Evolutionary conservation across 148 eudicot species (phyloP).

Genomic region (Chenopodium quinoa): DNA sequence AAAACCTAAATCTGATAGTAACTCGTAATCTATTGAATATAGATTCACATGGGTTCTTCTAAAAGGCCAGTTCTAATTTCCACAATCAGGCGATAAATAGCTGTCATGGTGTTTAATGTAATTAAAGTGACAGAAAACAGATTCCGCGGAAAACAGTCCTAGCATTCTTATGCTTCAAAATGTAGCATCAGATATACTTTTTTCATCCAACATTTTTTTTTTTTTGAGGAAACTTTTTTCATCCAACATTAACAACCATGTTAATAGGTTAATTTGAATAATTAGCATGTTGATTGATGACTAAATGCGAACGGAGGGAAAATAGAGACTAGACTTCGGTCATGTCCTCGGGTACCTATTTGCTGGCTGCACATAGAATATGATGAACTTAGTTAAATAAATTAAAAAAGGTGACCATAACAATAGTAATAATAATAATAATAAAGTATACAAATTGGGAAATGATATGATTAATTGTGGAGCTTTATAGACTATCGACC

Average conservation of each 20-base stretch:
- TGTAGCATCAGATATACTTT: background rate
- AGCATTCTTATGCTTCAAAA: slow-evolving; percentile 15
- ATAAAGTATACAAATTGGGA: slow-evolving; percentile 28
- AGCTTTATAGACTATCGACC: slow-evolving; percentile 49
- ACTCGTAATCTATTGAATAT: slow-evolving; percentile 3
- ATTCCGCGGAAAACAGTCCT: slow-evolving; percentile 23
- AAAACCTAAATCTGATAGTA: slow-evolving; percentile 16
- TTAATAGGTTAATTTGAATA: too few relatives aligned
- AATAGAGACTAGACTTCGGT: background rate
- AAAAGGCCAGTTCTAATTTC: slow-evolving; percentile 15
- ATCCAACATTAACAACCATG: too few relatives aligned
- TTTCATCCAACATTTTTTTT: too few relatives aligned
- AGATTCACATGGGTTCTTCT: slow-evolving; percentile 15
- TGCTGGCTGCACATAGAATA: slow-evolving; percentile 24
- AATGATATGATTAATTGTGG: slow-evolving; percentile 46
- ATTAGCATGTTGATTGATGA: too few relatives aligned
- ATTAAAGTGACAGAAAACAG: slow-evolving; percentile 28
- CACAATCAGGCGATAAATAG: slow-evolving; percentile 24
- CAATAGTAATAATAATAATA: slow-evolving; percentile 6
- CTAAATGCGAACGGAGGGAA: background rate
- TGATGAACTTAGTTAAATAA: slow-evolving; percentile 12
- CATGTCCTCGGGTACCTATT: slow-evolving; percentile 16
- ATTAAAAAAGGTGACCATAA: slow-evolving; percentile 18
- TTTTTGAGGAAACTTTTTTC: too few relatives aligned
- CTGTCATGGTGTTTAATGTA: slow-evolving; percentile 31